phyloP scores from a whole-genome alignment of 2,329 filamentous ascomycete genomes.

The Fusarium verrucosum region DNA sequence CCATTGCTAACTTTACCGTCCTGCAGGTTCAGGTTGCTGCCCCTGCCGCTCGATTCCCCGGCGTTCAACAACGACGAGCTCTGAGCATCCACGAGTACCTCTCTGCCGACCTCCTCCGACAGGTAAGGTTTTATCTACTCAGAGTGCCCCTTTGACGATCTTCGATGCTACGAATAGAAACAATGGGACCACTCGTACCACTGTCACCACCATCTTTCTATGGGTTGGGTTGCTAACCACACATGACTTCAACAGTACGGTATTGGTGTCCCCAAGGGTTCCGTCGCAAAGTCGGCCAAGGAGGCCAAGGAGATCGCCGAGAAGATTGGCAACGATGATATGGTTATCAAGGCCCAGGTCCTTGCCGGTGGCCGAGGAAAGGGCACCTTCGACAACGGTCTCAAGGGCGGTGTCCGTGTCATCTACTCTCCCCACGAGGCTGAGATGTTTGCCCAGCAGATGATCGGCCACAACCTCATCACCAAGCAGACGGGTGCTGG shows the following conservation, averaged over 20 bases:
- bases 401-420: conserved; percentile 98
- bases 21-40: conserved; percentile 49
- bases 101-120: conserved; percentile 87
- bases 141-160: conserved; percentile 16
- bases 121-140: conserved; percentile 58
- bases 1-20: conserved; percentile 23
- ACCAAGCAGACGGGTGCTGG: conserved; percentile 98
- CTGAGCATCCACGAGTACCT: conserved; percentile 99
- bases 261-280: conserved; percentile 89
- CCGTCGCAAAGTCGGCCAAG: conserved; percentile 81
- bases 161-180: conserved; percentile 23
- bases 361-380: conserved; percentile 98
- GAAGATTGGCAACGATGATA: conserved; percentile 90
- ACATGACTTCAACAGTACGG: conserved; percentile 74
- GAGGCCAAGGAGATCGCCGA: conserved; percentile 94
- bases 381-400: conserved; percentile 95
- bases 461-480: conserved; percentile 99
- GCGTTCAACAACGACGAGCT: conserved; percentile 82
- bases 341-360: conserved; percentile 99
- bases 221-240: conserved; percentile 32
- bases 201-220: conserved; percentile 10
- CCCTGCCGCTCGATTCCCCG: conserved; percentile 66
- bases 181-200: conserved; percentile 11
- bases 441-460: conserved; percentile 97
- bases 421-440: conserved; percentile 98